These are phyloP conservation scores for Dalechampia spathulata DNA, from an alignment of 441 rosid genomes.

Conservation along the genomic window DNA sequence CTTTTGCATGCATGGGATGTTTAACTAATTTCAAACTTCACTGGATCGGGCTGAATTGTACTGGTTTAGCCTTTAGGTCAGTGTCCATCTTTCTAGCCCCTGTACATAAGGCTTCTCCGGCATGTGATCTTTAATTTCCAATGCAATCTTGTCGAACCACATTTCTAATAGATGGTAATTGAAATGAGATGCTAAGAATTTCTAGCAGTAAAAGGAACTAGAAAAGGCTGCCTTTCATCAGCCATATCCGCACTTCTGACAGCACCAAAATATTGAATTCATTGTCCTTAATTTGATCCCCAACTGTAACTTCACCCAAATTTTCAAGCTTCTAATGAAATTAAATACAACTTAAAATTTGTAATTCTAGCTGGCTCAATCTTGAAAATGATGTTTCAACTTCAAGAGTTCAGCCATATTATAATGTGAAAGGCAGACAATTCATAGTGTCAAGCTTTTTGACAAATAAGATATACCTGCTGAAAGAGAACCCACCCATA, in stretches of 20 bases:
- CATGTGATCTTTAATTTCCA: not conserved
- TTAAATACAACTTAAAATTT: not conserved
- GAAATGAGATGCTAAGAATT: not conserved
- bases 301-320: not conserved
- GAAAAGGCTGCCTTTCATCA: not conserved
- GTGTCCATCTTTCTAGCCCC: not conserved
- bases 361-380: not conserved
- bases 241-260: not conserved
- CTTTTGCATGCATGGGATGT: not conserved
- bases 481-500: slow-evolving; percentile 82
- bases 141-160: not conserved
- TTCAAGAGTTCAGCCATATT: not conserved
- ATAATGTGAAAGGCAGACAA: not conserved
- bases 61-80: not conserved
- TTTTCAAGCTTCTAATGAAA: not conserved
- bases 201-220: not conserved
- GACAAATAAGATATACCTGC: slow-evolving; percentile 50
- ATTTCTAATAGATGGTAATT: not conserved
- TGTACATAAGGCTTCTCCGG: not conserved
- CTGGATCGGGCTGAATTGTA: not conserved
- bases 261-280: not conserved
- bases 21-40: not conserved
- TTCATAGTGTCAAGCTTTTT: not conserved
- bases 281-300: not conserved
- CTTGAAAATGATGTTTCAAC: not conserved